A percentile compares a stretch with the other conserved stretches of the same genome.
Evolutionary conservation across 768 basidiomycete species (phyloP).

Genomic region (Inosperma sp.): DNA sequence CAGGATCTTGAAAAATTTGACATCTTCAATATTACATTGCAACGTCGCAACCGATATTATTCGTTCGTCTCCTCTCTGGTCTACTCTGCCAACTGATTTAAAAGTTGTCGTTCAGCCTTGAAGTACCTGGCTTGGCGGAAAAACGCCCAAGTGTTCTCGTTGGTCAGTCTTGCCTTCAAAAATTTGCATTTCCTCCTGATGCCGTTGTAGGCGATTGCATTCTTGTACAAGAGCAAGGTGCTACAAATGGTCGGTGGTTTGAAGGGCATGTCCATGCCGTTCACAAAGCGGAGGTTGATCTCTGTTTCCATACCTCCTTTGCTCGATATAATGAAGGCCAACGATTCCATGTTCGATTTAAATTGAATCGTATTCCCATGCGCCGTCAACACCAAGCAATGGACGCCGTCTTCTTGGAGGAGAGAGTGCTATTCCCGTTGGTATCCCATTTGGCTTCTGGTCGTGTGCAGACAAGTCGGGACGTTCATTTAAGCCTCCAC

Average conservation of each 20-base stretch:
- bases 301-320: constrained; percentile 48
- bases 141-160: constrained; percentile 54
- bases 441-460: constrained; percentile 14
- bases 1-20: constrained; percentile 38
- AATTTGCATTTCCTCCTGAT: no score
- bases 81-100: no score
- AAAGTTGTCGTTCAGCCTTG: constrained; percentile 19
- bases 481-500: no score
- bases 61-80: neutral
- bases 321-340: constrained; percentile 27
- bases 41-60: constrained; percentile 27
- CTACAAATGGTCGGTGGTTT: constrained; percentile 44
- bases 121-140: constrained; percentile 47
- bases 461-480: no score
- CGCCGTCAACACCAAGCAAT: constrained; percentile 59
- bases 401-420: constrained; percentile 38
- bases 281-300: constrained; percentile 44
- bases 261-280: constrained; percentile 57
- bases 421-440: constrained; percentile 50
- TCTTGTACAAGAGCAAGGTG: constrained; percentile 42
- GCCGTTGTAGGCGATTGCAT: constrained; percentile 60
- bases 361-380: constrained; percentile 51
- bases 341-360: constrained; percentile 51
- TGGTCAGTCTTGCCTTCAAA: constrained; percentile 33
- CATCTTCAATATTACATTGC: constrained; percentile 32